These are phyloP conservation scores for Coffea humblotiana DNA, from an alignment of 305 asterid species.

Conservation along the genomic window DNA sequence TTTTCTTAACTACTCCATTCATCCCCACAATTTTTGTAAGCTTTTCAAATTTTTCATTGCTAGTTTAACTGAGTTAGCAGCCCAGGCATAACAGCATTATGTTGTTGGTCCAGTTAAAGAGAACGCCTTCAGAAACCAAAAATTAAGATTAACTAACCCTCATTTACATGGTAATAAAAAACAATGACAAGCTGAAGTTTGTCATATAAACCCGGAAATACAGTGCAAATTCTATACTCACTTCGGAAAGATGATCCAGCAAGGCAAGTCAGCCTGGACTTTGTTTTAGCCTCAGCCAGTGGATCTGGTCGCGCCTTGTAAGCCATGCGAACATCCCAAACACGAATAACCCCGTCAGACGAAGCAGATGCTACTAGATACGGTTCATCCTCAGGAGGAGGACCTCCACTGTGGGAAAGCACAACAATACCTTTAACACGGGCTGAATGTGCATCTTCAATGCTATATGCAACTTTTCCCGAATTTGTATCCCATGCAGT, in stretches of 20 bases:
- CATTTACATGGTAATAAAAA: background rate
- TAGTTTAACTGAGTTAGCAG: background rate
- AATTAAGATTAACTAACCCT: background rate
- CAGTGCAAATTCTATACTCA: conserved; percentile 32
- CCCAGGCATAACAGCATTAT: background rate
- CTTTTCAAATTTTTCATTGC: background rate
- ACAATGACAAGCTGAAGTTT: background rate
- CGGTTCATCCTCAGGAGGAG: conserved; percentile 53
- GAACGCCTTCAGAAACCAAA: background rate
- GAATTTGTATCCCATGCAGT: conserved; percentile 80
- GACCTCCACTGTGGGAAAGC: conserved; percentile 45
- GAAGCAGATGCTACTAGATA: conserved; percentile 81
- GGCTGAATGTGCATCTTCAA: conserved; percentile 75
- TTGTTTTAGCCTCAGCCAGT: conserved; percentile 65
- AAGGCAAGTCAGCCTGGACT: conserved; percentile 91
- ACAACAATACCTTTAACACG: conserved; percentile 87
- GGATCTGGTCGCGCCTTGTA: conserved; percentile 49
- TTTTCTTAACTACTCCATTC: background rate
- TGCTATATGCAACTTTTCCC: conserved; percentile 69
- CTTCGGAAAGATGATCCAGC: conserved; percentile 81
- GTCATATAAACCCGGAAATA: background rate
- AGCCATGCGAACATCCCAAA: conserved; percentile 86
- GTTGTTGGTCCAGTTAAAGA: background rate
- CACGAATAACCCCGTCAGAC: conserved; percentile 83
- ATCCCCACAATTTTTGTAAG: background rate